Evolutionary conservation across 352 stramenopile species (phyloP).

Genomic region (Phytophthora sp.): DNA sequence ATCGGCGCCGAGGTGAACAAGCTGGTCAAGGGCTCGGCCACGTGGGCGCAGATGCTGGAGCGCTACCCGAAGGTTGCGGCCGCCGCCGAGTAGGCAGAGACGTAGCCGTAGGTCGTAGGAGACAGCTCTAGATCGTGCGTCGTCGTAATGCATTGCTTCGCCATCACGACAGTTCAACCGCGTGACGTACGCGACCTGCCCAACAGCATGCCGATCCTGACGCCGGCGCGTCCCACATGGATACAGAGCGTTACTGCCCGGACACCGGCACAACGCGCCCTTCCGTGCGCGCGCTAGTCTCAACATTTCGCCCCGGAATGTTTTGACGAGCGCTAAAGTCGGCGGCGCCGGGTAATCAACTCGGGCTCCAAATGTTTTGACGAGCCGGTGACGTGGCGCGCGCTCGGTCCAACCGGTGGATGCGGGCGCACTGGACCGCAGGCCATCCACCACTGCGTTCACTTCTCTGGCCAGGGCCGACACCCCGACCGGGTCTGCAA

Average conservation of each 20-base stretch:
- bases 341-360: too few relatives aligned
- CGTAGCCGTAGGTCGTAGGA: slow-evolving; percentile 6
- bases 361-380: not conserved
- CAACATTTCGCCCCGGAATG: slow-evolving; percentile 17
- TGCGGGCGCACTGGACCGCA: slow-evolving; percentile 13
- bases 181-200: slow-evolving; percentile 11
- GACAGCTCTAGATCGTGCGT: not conserved
- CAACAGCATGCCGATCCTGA: slow-evolving; percentile 16
- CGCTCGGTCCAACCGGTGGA: slow-evolving; percentile 3
- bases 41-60: slow-evolving; percentile 83
- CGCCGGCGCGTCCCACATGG: slow-evolving; percentile 7
- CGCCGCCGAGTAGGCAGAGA: slow-evolving; percentile 35
- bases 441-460: not conserved
- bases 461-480: not conserved
- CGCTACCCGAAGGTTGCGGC: slow-evolving; percentile 87
- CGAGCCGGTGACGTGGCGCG: slow-evolving; percentile 1
- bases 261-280: slow-evolving; percentile 3
- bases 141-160: slow-evolving; percentile 24
- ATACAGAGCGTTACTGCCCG: slow-evolving; percentile 32
- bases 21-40: slow-evolving; percentile 84
- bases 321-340: too few relatives aligned
- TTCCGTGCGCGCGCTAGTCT: not conserved
- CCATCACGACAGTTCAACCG: slow-evolving; percentile 2
- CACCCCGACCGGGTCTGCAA: too few relatives aligned
- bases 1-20: slow-evolving; percentile 85